phyloP scores from a whole-genome alignment of 495 filamentous ascomycete genomes.

The Durotheca rogersii region DNA sequence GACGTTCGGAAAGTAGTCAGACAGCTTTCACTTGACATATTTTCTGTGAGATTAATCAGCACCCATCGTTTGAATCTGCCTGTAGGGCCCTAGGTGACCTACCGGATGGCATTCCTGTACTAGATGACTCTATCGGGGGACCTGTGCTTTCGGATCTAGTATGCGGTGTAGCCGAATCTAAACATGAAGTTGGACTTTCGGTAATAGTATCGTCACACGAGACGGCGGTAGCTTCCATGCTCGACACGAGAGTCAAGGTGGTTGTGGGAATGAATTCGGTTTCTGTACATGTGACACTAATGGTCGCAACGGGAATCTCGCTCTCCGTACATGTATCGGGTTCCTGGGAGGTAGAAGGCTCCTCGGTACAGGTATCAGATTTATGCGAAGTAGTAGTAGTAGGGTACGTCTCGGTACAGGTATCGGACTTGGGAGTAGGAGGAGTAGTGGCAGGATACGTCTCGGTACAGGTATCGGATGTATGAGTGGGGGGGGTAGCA shows the following conservation, averaged over 20 bases:
- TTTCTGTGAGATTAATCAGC: constrained; percentile 10
- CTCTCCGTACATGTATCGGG: constrained; percentile 35
- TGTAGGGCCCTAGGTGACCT: neutral
- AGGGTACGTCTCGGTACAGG: constrained; percentile 36
- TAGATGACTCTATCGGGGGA: neutral
- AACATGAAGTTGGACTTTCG: neutral
- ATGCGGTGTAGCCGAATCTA: constrained; percentile 3
- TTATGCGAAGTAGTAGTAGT: no score
- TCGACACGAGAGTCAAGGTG: constrained; percentile 21
- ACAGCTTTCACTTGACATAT: constrained; percentile 2
- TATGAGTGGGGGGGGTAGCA: no score
- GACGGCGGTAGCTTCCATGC: neutral
- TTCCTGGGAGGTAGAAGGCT: constrained; percentile 15
- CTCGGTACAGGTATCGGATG: constrained; percentile 33
- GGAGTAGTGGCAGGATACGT: constrained; percentile 23
- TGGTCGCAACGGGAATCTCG: constrained; percentile 10
- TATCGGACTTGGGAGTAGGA: constrained; percentile 22
- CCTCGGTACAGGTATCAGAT: constrained; percentile 26
- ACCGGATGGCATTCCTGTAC: constrained; percentile 4
- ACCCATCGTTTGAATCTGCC: neutral
- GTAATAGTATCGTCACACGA: constrained; percentile 8
- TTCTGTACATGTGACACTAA: constrained; percentile 32
- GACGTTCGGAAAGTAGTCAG: constrained; percentile 36
- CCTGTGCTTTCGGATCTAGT: constrained; percentile 12
- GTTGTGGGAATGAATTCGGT: constrained; percentile 19